phyloP scores from a whole-genome alignment of 2,329 filamentous ascomycete genomes.

The Neophaeococcomyces aloes region DNA sequence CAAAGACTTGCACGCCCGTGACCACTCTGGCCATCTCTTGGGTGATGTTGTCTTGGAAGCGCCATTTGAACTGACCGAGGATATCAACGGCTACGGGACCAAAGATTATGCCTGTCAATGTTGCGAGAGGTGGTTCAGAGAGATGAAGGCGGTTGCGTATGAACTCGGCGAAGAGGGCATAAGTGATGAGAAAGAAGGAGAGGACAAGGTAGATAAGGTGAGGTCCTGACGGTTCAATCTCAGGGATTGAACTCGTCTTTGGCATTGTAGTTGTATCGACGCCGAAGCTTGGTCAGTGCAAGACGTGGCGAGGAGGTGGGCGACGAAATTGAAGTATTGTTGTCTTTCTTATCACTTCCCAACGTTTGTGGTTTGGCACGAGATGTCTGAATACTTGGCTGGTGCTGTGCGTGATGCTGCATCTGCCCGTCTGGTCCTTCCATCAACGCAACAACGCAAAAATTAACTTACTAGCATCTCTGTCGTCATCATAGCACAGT shows the following conservation, averaged over 20 bases:
- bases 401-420: too few species aligned
- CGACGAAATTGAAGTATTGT: too few species aligned
- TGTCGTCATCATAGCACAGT: too few species aligned
- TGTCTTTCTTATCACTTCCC: too few species aligned
- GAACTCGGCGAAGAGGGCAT: constrained; percentile 49
- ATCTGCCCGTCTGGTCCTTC: too few species aligned
- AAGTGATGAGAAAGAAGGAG: constrained; percentile 48
- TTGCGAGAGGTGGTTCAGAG: constrained; percentile 54
- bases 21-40: constrained; percentile 84
- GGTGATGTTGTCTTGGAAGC: constrained; percentile 74
- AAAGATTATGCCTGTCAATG: constrained; percentile 77
- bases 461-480: too few species aligned
- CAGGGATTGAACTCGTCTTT: constrained; percentile 28
- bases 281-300: too few species aligned
- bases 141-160: constrained; percentile 52
- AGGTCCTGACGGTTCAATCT: constrained; percentile 45
- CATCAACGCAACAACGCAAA: too few species aligned
- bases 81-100: constrained; percentile 74
- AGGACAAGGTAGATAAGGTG: constrained; percentile 51
- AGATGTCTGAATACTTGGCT: too few species aligned
- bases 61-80: constrained; percentile 66
- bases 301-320: too few species aligned
- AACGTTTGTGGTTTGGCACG: too few species aligned
- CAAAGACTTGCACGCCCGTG: constrained; percentile 84
- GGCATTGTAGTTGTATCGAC: too few species aligned